phyloP scores from a whole-genome alignment of 2,329 filamentous ascomycete species.

The Cordyceps tenuipes region DNA sequence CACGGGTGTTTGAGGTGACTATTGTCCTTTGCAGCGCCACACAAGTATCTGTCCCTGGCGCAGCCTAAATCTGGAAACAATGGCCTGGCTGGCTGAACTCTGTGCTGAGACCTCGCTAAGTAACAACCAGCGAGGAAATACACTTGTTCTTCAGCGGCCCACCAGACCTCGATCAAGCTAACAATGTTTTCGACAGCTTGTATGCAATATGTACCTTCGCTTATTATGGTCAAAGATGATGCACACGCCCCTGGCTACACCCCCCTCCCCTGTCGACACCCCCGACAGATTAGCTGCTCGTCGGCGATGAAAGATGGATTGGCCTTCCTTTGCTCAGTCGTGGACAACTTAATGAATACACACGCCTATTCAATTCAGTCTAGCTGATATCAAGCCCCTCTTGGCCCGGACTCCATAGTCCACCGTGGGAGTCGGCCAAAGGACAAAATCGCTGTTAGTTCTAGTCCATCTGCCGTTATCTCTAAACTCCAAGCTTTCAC shows the following conservation, averaged over 20 bases:
- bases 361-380: not conserved
- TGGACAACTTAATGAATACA: not conserved
- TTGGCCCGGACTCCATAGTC: not conserved
- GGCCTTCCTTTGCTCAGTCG: conserved; percentile 1
- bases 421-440: not conserved
- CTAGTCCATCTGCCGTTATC: not conserved
- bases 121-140: not conserved
- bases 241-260: not conserved
- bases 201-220: conserved; percentile 7
- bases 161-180: conserved; percentile 7
- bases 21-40: conserved; percentile 1
- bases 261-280: not conserved
- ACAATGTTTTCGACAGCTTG: not conserved
- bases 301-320: not conserved
- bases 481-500: not conserved
- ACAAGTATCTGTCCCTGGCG: not conserved
- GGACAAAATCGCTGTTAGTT: not conserved
- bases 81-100: not conserved
- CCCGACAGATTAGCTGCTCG: not conserved
- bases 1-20: not conserved
- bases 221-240: not conserved
- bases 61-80: not conserved
- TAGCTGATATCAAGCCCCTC: not conserved
- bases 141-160: not conserved
- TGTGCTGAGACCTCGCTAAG: not conserved